Evolutionary conservation across 768 basidiomycete species (phyloP).

Genomic region (Boletus rex-veris): DNA sequence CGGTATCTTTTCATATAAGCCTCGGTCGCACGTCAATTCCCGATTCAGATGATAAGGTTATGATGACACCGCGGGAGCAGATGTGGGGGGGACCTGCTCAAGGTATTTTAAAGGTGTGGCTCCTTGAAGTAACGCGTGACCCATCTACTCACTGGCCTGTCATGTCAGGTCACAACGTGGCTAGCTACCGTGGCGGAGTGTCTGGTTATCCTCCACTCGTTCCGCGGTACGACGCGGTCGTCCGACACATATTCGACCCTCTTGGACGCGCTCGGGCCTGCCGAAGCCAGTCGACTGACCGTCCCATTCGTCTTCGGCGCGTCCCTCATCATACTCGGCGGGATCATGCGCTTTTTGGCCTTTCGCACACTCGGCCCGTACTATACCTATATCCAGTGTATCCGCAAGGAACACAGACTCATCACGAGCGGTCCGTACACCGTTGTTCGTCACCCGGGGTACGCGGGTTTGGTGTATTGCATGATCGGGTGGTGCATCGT

Average conservation of each 20-base stretch:
- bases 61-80: not conserved
- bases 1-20: slow-evolving; percentile 2
- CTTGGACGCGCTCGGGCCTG: slow-evolving; percentile 9
- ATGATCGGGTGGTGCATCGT: not conserved
- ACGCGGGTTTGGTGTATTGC: slow-evolving; percentile 8
- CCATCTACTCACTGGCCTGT: not conserved
- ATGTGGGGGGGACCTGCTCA: slow-evolving; percentile 1
- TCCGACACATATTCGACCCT: not conserved
- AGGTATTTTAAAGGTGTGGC: not conserved
- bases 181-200: not conserved
- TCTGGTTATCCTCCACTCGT: not conserved
- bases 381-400: slow-evolving; percentile 20
- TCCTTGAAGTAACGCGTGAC: not conserved
- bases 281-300: slow-evolving; percentile 1
- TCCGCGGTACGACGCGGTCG: not conserved
- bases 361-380: slow-evolving; percentile 16
- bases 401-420: slow-evolving; percentile 21
- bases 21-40: not conserved
- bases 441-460: slow-evolving; percentile 30
- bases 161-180: not conserved
- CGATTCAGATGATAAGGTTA: slow-evolving; percentile 3
- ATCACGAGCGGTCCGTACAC: slow-evolving; percentile 29
- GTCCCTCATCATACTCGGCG: slow-evolving; percentile 1
- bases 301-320: slow-evolving; percentile 6
- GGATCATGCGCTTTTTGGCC: slow-evolving; percentile 2